phyloP scores from a whole-genome alignment of 148 eudicot species.

The Rheum nobile region DNA sequence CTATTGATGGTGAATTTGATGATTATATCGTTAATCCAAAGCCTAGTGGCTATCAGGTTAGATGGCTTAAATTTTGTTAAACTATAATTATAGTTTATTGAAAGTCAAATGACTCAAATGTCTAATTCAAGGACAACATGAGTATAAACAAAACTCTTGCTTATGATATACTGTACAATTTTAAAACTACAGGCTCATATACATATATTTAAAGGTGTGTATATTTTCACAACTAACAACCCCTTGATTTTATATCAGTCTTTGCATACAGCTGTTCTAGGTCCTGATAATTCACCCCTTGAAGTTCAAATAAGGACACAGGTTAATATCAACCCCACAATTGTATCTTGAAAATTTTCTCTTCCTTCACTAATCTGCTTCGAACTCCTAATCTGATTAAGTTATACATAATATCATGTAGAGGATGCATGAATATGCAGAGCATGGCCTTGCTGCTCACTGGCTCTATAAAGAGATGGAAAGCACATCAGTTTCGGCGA shows the following conservation, averaged over 20 bases:
- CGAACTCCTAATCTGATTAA: slow-evolving; percentile 6
- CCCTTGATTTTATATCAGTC: slow-evolving; percentile 46
- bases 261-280: slow-evolving; percentile 88
- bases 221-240: neutral
- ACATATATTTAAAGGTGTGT: no score
- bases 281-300: slow-evolving; percentile 73
- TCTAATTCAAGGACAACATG: no score
- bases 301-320: slow-evolving; percentile 96
- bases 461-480: slow-evolving; percentile 94
- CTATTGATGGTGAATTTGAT: slow-evolving; percentile 89
- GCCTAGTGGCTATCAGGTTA: slow-evolving; percentile 97
- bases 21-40: slow-evolving; percentile 94
- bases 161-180: no score
- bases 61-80: neutral
- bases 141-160: no score
- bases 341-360: neutral
- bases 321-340: slow-evolving; percentile 21
- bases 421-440: slow-evolving; percentile 98
- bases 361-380: neutral
- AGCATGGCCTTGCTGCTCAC: slow-evolving; percentile 95
- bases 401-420: slow-evolving; percentile 13
- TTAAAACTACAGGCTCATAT: no score
- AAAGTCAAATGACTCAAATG: no score
- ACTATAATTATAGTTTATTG: no score
- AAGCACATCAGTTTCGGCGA: slow-evolving; percentile 27